Percentiles rank a stretch among this genome's conserved stretches.
Evolutionary conservation across 202 grass and related monocot species (phyloP).

Genomic region (Dendrocalamus latiflorus): DNA sequence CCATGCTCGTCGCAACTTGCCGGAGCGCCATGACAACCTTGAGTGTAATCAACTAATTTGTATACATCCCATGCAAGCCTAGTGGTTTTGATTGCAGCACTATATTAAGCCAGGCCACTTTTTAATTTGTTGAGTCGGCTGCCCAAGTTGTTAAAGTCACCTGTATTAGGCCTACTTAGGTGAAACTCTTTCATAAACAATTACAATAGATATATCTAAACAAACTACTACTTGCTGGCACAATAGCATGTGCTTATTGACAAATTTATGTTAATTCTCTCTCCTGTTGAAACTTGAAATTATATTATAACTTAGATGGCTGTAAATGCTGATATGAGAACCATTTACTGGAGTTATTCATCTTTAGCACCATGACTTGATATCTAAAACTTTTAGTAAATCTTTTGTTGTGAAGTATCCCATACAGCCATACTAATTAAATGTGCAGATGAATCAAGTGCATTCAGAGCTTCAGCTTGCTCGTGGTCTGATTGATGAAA

Average conservation of each 20-base stretch:
- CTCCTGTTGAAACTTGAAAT: neutral
- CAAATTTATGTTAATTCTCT: neutral
- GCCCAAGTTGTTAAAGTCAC: neutral
- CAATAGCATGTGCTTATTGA: no score
- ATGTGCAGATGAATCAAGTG: constrained; percentile 91
- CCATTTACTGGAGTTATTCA: no score
- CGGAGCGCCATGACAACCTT: no score
- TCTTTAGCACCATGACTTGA: neutral
- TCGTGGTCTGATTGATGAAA: constrained; percentile 78
- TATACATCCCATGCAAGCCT: neutral
- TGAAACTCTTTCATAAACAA: neutral
- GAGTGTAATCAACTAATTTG: neutral
- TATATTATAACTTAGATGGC: neutral
- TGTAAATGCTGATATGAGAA: neutral
- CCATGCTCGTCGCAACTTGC: no score
- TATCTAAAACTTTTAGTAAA: neutral
- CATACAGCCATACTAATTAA: constrained; percentile 8
- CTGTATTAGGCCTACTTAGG: neutral
- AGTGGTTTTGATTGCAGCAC: neutral
- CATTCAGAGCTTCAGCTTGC: constrained; percentile 87
- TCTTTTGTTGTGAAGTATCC: neutral
- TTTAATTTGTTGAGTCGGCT: neutral
- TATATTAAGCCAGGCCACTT: neutral
- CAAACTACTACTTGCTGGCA: neutral
- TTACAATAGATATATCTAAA: neutral